Conservation (phyloP, 1,284 basidiomycete species). For the Ganoderma boninense region DNA sequence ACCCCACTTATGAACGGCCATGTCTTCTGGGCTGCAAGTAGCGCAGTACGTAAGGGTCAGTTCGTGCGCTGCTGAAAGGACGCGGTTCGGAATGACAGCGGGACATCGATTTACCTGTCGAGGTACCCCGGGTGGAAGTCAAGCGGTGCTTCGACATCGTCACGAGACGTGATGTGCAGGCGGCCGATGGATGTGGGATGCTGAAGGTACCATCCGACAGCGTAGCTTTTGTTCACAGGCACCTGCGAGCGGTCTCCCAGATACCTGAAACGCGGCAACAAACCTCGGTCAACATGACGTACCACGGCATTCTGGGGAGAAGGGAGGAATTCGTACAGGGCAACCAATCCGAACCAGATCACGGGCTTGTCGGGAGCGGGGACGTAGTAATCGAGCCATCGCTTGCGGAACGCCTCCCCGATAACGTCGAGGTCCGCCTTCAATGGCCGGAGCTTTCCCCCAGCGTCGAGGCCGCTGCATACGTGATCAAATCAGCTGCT, state of each 20-base stretch:
- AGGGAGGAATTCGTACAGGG: slow-evolving; percentile 40
- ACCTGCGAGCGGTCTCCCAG: slow-evolving; percentile 38
- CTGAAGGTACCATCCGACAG: slow-evolving; percentile 42
- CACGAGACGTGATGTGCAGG: slow-evolving; percentile 33
- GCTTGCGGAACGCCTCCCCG: slow-evolving; percentile 51
- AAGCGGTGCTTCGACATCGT: slow-evolving; percentile 28
- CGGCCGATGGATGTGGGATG: slow-evolving; percentile 32
- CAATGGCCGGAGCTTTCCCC: slow-evolving; percentile 57
- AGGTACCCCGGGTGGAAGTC: slow-evolving; percentile 37
- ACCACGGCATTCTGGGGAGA: neutral
- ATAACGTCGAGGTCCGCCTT: slow-evolving; percentile 51
- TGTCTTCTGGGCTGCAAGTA: slow-evolving; percentile 32
- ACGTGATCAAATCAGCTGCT: neutral
- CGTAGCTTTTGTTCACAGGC: slow-evolving; percentile 44
- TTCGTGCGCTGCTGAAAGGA: neutral
- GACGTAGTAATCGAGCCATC: slow-evolving; percentile 54
- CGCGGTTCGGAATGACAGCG: neutral
- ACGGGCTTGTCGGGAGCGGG: slow-evolving; percentile 58
- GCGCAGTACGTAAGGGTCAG: neutral
- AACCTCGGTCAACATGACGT: neutral
- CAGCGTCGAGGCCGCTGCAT: slow-evolving; percentile 52
- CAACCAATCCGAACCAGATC: slow-evolving; percentile 44
- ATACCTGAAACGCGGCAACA: slow-evolving; percentile 30
- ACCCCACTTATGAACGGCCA: slow-evolving; percentile 51
- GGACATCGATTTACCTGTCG: slow-evolving; percentile 23